Evolutionary conservation across 768 basidiomycete species (phyloP), one percentile per base, ranked within the genome.

Genomic region (Exidia glandulosa): DNA sequence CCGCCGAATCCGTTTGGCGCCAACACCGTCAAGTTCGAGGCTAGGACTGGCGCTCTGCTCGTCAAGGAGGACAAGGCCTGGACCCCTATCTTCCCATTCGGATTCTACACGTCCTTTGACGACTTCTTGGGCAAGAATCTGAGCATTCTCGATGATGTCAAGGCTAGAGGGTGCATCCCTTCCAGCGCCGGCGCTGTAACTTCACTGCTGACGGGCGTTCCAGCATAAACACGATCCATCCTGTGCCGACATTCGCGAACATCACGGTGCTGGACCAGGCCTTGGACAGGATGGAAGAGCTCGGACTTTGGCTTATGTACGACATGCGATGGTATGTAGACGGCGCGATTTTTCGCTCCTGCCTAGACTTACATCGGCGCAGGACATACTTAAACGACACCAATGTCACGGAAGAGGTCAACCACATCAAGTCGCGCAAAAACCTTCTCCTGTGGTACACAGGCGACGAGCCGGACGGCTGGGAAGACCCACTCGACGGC

Each of bases 361-460:
- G 25, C 23, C 3, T 27, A 36, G 34, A 36, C 34, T 36, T 7
- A 16, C 34, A 36, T 36, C 23, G 33, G 57, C 34, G 3, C 60
- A 73, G 73, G 79, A 80, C 80, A 3, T 90, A 89, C 72, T 81
- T 77, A 78, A 84, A 90, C 69, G 63, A 72, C 7, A 77, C 81
- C 5, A 76, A 79, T 1, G 84, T 90, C 30, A 81, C 76, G 1
- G 78, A 81, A 59, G 81, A 92, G 72, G 88, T 91, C 23, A 82
- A 84, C 61, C 72, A 71, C 36, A 77, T 90, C 72, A 87, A 86
- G 65, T 75, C 79, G 33, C 78, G 85, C 1, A 76, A 82, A 0
- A 90, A 88, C 63, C 77, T 91, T 30, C 74, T 90, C 16, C 70
- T 85, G 2, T 87, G 84, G 61, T 88, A 88, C 69, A 87, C 85